Base-by-base conservation (phyloP, 352 stramenopile genomes). In the Globisporangium paddicum region DNA sequence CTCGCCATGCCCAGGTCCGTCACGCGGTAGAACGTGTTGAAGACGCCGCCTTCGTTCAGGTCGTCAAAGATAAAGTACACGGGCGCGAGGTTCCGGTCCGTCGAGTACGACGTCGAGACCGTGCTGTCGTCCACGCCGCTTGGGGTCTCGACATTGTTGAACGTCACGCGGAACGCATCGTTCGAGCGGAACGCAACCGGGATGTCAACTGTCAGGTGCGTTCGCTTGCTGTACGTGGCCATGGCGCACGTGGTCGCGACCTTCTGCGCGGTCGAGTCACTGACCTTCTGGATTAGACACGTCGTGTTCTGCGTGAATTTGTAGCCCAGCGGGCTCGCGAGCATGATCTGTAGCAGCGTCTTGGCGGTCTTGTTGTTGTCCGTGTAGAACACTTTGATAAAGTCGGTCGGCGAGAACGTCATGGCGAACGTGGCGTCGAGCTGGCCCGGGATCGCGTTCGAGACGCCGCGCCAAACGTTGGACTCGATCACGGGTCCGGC, bases 61-160 rank as follows among this genome's bases (percentile, higher is more conserved):
- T 90, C 73, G 58, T 90, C 79, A 59, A 89, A 92, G 42, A 84
- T 73, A 45, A 90, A 94, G 26, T 90, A 87, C 40, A 94, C 66
- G 0, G 81, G 84, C 13, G 82, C 72, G 9, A 94, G 72, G 51
- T 87, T 89, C 26, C 53, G 44, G 21, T 69, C 64, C 4, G 78
- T 81, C 51, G 83, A 81, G 63, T 77, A 88, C 25, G 76, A 60
- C 1, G 63, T 67, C 5, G 73, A 55, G 8, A 69, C 49, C 21
- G 69, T 62, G 41, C 45, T 75, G 44, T 76, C 64, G 34, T 88
- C 77, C 5, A 87, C 35, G 21, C 84, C 84, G 0, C 66, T 77
- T 0, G 84, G 84, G 0, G 84, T 94, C 46, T 69, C 59, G 1
- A 94, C 77, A 4, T 69, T 68, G 50, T 90, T 75, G 37, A 94